These are phyloP conservation scores for Diplosphaera chodatii DNA, from an alignment of 139 green algal genomes.

Conservation along the genomic window DNA sequence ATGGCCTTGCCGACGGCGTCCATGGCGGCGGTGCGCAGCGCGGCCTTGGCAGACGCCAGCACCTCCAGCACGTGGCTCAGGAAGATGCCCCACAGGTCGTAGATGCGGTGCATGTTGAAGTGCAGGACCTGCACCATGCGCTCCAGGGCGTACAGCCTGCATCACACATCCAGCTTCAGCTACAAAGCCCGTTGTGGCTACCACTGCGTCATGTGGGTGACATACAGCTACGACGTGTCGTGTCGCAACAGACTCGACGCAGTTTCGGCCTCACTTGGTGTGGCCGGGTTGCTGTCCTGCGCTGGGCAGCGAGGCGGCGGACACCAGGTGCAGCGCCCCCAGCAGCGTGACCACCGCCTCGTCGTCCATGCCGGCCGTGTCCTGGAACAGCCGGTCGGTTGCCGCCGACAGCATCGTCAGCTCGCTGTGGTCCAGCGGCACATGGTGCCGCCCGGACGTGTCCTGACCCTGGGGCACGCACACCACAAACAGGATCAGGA, in stretches of 20 bases:
- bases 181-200: too few relatives aligned
- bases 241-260: too few relatives aligned
- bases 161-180: too few relatives aligned
- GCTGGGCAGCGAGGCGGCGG: slow-evolving; percentile 25
- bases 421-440: slow-evolving; percentile 21
- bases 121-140: slow-evolving; percentile 72
- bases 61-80: slow-evolving; percentile 67
- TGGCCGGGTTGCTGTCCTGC: slow-evolving; percentile 16
- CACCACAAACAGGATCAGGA: too few relatives aligned
- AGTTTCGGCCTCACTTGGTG: slow-evolving; percentile 20
- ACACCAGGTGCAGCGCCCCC: slow-evolving; percentile 36
- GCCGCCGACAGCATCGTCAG: slow-evolving; percentile 49
- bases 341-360: slow-evolving; percentile 59
- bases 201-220: too few relatives aligned
- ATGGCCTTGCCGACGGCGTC: slow-evolving; percentile 63
- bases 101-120: slow-evolving; percentile 51
- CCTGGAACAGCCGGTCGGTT: slow-evolving; percentile 61
- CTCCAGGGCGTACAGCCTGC: slow-evolving; percentile 52
- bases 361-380: slow-evolving; percentile 44
- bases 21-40: slow-evolving; percentile 47
- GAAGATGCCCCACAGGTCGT: slow-evolving; percentile 77
- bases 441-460: neutral
- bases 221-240: too few relatives aligned
- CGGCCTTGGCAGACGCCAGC: slow-evolving; percentile 26
- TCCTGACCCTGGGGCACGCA: slow-evolving; percentile 11